Conservation (phyloP, 2,329 filamentous ascomycete genomes). For the Lachnellula cervina region DNA sequence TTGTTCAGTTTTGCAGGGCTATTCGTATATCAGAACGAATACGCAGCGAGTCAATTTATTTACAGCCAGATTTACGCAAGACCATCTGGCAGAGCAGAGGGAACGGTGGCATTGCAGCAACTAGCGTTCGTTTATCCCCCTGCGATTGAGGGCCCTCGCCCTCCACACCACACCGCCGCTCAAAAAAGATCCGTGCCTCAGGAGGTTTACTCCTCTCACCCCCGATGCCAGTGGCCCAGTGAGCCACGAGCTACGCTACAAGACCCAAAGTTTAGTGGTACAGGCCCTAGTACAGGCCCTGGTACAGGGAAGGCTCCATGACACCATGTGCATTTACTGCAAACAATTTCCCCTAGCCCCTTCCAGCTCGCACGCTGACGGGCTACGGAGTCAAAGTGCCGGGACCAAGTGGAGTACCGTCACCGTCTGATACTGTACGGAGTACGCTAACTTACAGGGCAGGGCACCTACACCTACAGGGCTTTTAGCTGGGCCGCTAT, state of each 20-base stretch:
- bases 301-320: background rate
- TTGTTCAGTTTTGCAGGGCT: background rate
- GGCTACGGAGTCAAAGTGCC: conserved; percentile 21
- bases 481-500: background rate
- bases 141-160: background rate
- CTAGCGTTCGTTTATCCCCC: background rate
- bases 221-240: no score
- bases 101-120: background rate
- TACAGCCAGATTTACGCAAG: background rate
- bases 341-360: conserved; percentile 8
- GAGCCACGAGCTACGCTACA: background rate
- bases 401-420: conserved; percentile 11
- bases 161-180: conserved; percentile 15
- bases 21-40: background rate
- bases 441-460: no score
- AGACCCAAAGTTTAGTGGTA: background rate
- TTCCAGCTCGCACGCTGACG: conserved; percentile 8
- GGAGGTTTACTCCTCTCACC: background rate
- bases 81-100: background rate
- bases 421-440: conserved; percentile 20
- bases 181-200: conserved; percentile 3
- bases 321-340: conserved; percentile 14
- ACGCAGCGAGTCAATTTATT: background rate
- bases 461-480: no score
- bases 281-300: no score